Evolutionary conservation across 176 grass and related monocot genomes (phyloP).

Genomic region (Pontederia paniculata): DNA sequence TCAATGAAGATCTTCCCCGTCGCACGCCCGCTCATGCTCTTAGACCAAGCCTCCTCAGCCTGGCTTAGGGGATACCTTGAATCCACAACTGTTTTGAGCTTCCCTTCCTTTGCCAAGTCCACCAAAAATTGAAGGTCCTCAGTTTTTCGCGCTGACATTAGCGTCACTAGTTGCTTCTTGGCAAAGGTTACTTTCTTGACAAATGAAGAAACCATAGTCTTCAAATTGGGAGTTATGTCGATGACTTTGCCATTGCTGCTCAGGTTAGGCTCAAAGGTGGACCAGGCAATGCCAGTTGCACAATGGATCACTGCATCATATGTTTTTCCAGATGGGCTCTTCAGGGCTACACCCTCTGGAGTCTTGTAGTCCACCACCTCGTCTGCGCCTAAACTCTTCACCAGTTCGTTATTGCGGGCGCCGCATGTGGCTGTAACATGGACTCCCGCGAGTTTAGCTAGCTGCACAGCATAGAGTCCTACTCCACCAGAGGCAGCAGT

Average conservation of each 20-base stretch:
- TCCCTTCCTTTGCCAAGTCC: conserved; percentile 43
- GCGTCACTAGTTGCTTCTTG: conserved; percentile 50
- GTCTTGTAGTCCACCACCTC: conserved; percentile 73
- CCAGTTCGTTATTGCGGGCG: conserved; percentile 44
- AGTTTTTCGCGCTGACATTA: conserved; percentile 29
- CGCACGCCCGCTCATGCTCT: conserved; percentile 63
- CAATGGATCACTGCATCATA: conserved; percentile 70
- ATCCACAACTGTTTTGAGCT: conserved; percentile 50
- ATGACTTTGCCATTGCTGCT: conserved; percentile 27
- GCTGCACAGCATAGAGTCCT: conserved; percentile 68
- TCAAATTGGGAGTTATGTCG: conserved; percentile 36
- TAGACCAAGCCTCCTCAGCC: conserved; percentile 59
- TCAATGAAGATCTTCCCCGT: conserved; percentile 75
- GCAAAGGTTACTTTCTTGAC: conserved; percentile 57
- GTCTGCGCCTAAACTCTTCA: conserved; percentile 40
- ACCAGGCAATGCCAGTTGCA: conserved; percentile 43
- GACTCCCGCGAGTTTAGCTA: conserved; percentile 49
- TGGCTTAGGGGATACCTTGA: conserved; percentile 37
- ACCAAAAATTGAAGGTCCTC: conserved; percentile 66
- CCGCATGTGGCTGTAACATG: conserved; percentile 77
- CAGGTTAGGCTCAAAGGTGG: conserved; percentile 34
- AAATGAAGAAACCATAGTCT: conserved; percentile 24
- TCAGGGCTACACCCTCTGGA: conserved; percentile 36
- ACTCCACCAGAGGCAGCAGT: conserved; percentile 83
- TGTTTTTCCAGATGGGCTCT: conserved; percentile 29